Evolutionary conservation across 129 eudicot genomes (phyloP).

Genomic region (Gnaphalium uliginosum): DNA sequence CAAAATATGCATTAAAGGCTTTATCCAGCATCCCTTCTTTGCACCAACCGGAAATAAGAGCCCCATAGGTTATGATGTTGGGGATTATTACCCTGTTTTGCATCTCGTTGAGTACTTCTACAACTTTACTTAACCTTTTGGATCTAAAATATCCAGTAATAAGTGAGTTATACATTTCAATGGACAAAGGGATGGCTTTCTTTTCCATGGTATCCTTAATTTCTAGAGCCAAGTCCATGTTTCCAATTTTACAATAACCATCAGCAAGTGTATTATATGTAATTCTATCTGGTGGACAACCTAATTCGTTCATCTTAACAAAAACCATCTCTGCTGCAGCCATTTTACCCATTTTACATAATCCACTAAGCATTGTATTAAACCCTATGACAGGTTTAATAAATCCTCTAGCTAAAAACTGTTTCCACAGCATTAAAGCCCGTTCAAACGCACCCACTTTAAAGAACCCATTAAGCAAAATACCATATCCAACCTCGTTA

Average conservation of each 20-base stretch:
- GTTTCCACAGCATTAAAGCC: constrained; percentile 73
- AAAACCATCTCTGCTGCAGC: constrained; percentile 66
- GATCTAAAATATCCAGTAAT: constrained; percentile 59
- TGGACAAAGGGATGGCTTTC: constrained; percentile 42
- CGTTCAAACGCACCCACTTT: constrained; percentile 51
- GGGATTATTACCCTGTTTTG: constrained; percentile 44
- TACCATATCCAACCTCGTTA: constrained; percentile 68
- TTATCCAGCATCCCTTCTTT: constrained; percentile 64
- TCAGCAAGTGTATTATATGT: constrained; percentile 75
- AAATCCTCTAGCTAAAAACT: constrained; percentile 56
- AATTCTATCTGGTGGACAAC: constrained; percentile 70
- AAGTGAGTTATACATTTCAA: constrained; percentile 70
- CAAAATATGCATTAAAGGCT: constrained; percentile 56
- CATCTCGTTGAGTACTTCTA: constrained; percentile 52
- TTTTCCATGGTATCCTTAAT: constrained; percentile 59
- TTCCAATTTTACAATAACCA: constrained; percentile 71
- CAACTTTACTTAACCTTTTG: constrained; percentile 37
- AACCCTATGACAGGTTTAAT: constrained; percentile 42
- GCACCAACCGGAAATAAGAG: constrained; percentile 84
- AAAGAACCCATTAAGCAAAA: constrained; percentile 67
- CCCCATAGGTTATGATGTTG: constrained; percentile 68
- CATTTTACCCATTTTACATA: constrained; percentile 80
- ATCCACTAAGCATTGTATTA: constrained; percentile 77
- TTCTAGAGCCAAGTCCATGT: constrained; percentile 57
- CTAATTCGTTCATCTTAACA: constrained; percentile 53